A percentile compares a stretch with the other conserved stretches of the same genome.
Evolutionary conservation across 2,329 filamentous ascomycete species (phyloP).

Genomic region (Ophiostoma himal-ulmi): DNA sequence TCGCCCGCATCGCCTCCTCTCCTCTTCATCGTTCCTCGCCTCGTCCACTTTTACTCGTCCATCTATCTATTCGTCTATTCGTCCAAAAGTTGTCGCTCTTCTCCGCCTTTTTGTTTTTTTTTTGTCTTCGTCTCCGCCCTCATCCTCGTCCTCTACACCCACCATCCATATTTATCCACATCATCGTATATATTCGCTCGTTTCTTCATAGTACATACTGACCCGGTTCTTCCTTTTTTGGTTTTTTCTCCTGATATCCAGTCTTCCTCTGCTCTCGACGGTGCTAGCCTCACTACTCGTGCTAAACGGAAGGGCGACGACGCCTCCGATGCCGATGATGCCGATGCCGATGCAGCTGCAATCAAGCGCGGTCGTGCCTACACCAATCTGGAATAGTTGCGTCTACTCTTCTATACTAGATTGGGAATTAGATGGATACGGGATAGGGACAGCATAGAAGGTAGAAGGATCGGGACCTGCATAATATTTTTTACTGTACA

Average conservation of each 20-base stretch:
- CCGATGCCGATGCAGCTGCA: neutral
- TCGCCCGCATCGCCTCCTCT: neutral
- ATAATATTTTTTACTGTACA: neutral
- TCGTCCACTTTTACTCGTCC: neutral
- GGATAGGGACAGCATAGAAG: neutral
- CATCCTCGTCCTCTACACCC: neutral
- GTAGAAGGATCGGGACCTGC: neutral
- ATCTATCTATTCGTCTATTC: constrained; percentile 6
- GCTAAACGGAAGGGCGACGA: constrained; percentile 10
- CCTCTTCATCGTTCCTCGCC: neutral
- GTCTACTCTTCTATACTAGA: neutral
- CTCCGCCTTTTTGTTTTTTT: neutral
- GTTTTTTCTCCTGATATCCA: constrained; percentile 1
- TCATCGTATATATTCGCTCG: constrained; percentile 2
- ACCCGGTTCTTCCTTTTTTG: constrained; percentile 3
- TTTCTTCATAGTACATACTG: constrained; percentile 3
- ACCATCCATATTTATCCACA: neutral
- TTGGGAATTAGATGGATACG: neutral
- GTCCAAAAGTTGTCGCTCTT: neutral
- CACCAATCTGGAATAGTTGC: neutral
- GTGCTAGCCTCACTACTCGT: constrained; percentile 8
- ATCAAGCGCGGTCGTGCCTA: constrained; percentile 27
- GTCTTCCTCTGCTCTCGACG: neutral
- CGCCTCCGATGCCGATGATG: neutral
- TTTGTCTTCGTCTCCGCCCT: neutral